A percentile compares a stretch with the other conserved stretches of the same genome.
Evolutionary conservation across 2,329 filamentous ascomycete genomes (phyloP).

Genomic region (Fusarium penzigii): DNA sequence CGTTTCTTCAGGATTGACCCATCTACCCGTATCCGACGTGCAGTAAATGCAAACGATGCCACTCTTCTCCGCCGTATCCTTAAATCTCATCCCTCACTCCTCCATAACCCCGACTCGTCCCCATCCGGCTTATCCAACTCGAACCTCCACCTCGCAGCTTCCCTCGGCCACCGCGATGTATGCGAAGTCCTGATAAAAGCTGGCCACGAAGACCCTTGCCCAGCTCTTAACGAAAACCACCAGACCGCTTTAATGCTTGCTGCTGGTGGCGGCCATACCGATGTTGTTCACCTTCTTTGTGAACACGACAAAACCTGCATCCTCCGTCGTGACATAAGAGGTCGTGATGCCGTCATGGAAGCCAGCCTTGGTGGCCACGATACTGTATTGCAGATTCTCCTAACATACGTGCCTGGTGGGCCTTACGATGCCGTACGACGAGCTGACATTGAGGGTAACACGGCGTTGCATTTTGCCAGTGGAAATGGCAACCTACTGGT

Average conservation of each 20-base stretch:
- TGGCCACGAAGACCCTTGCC: conserved; percentile 72
- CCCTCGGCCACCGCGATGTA: conserved; percentile 69
- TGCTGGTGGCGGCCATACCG: conserved; percentile 66
- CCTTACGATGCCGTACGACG: conserved; percentile 54
- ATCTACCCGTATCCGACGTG: conserved; percentile 74
- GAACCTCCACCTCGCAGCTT: conserved; percentile 78
- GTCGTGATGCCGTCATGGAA: conserved; percentile 73
- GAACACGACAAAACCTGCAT: conserved; percentile 64
- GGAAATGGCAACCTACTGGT: conserved; percentile 79
- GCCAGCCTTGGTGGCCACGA: conserved; percentile 62
- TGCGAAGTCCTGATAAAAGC: conserved; percentile 69
- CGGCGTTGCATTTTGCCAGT: conserved; percentile 82
- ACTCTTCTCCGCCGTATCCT: conserved; percentile 77
- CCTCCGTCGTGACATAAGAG: conserved; percentile 63
- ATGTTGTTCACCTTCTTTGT: conserved; percentile 72
- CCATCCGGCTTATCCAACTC: conserved; percentile 74
- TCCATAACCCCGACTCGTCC: conserved; percentile 78
- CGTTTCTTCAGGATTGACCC: conserved; percentile 66
- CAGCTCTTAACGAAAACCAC: conserved; percentile 76
- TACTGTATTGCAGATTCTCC: conserved; percentile 63
- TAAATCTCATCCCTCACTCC: conserved; percentile 65
- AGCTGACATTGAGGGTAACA: conserved; percentile 75
- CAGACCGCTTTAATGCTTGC: conserved; percentile 84
- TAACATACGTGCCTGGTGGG: conserved; percentile 61
- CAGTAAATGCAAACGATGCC: conserved; percentile 73